Base-by-base conservation (phyloP, 75 land plant species). In the Picea sitchensis region DNA sequence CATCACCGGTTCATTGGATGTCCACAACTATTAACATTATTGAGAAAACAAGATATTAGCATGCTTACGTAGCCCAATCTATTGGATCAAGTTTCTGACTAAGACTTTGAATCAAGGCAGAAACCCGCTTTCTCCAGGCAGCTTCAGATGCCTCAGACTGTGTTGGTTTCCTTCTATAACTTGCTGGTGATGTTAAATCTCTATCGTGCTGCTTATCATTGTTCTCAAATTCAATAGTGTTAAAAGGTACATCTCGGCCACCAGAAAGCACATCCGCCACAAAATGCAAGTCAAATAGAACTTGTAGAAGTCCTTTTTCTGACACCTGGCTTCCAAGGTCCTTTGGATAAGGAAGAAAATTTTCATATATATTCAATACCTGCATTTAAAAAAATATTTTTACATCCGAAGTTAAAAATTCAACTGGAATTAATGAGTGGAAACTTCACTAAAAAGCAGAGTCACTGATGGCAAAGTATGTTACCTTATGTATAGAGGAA, bases 21-120 rank as follows among this genome's bases (percentile, higher is more conserved):
- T 36, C 56, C 47, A 44, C 23, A 71, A 38, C 74, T 44, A 20
- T 71, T 41, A 56, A n/a, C 44, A 2, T 1, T 12, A 26, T 14
- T 76, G 20, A 72, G 17, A 78, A 62, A 57, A 78, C n/a, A 51
- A 74, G 69, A 76, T 14, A 63, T n/a, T 51, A 58, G 23, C 56
- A 59, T 58, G 75, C 99, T 87, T 87, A 98, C 99, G 95, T 98
- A 34, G 87, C 98, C 99, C 99, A 98, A 68, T 98, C 99, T 57
- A 98, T 95, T 9, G 99, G 99, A 91, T 98, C 99, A 61, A 98
- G 80, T 54, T 83, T 89, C 60, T 80, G 85, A 68, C 92, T 88
- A 77, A 98, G 78, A 60, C 65, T 78, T 64, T 85, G 81, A 54
- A 91, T 68, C 65, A 98, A 81, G 17, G 34, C 79, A 41, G 73